Evolutionary conservation across 352 stramenopile genomes (phyloP), one percentile per base, ranked within the genome.

Genomic region (Phytophthora capsici): DNA sequence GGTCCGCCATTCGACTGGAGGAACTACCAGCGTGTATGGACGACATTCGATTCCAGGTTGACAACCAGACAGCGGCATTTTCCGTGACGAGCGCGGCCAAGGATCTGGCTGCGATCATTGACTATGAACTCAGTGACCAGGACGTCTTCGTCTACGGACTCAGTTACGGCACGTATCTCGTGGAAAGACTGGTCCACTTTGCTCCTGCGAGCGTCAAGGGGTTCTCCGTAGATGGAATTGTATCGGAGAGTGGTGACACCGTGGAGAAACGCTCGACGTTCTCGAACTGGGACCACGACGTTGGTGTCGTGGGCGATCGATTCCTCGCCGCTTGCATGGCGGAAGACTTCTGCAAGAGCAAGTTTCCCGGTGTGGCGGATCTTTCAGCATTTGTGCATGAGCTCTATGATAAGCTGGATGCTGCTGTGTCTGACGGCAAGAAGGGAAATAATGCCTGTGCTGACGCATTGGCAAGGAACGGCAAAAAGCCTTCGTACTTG

Each of bases 231-330:
- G 84, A 92, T 57, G 84, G 84, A 20, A 87, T 90, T 66, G 75
- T 92, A 3, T 89, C 84, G 6, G 81, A 92, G 55, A 65, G 63
- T 22, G 80, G 80, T 14, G 60, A 63, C 16, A 79, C 80, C 2
- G 71, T 82, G 17, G 79, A 88, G 41, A 73, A 77, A 20, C 63
- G 84, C 1, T 86, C 81, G 20, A 93, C 84, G 41, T 92, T 91
- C 54, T 91, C 86, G 13, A 91, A 92, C 51, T 94, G 84, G 84
- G 84, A 94, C 60, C 66, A 86, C 40, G 86, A 94, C 50, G 79
- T 94, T 7, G 78, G 78, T 16, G 52, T 89, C 14, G 80, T 90
- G 10, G 84, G 68, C 5, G 67, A 78, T 30, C 79, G 79, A 1
- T 89, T 91, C 56, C 71, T 94, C 7, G 47, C 52, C 34, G 59